Conservation (phyloP, 768 basidiomycete species). For the Amanita molliuscula region DNA sequence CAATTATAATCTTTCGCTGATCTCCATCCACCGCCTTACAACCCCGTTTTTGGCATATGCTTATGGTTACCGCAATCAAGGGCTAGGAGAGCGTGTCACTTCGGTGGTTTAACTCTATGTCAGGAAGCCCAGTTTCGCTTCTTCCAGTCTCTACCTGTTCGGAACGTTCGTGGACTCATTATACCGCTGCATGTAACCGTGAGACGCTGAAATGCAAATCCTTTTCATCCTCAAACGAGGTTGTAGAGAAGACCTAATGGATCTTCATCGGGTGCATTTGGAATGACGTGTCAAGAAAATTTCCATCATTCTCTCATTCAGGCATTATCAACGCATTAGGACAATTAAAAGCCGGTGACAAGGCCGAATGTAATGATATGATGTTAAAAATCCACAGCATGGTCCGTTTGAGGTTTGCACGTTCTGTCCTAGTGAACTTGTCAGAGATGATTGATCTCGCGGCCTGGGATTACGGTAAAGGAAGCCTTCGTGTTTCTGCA, state of each 20-base stretch:
- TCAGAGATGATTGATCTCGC: not conserved
- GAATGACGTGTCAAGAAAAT: not conserved
- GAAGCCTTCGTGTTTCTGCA: not conserved
- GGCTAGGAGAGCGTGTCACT: not conserved
- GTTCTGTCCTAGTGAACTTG: not conserved
- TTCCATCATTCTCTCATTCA: not conserved
- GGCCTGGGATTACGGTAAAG: not conserved
- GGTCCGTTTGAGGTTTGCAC: not conserved
- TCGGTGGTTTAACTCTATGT: not conserved
- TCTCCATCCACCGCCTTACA: not conserved
- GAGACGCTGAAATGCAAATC: not conserved
- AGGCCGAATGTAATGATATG: too few species aligned
- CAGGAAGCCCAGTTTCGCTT: not conserved
- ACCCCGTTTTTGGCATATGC: not conserved
- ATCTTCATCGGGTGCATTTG: not conserved
- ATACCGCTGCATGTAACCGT: not conserved
- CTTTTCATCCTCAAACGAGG: not conserved
- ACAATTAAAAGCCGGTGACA: not conserved
- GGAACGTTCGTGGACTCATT: not conserved
- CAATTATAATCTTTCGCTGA: slow-evolving; percentile 1
- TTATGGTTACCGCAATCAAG: slow-evolving; percentile 2
- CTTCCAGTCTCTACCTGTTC: not conserved
- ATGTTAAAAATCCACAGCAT: too few species aligned
- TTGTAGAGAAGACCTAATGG: not conserved
- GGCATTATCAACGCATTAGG: not conserved